Base-by-base conservation (phyloP, 176 grass and related monocot species). In the Rhynchospora breviuscula region DNA sequence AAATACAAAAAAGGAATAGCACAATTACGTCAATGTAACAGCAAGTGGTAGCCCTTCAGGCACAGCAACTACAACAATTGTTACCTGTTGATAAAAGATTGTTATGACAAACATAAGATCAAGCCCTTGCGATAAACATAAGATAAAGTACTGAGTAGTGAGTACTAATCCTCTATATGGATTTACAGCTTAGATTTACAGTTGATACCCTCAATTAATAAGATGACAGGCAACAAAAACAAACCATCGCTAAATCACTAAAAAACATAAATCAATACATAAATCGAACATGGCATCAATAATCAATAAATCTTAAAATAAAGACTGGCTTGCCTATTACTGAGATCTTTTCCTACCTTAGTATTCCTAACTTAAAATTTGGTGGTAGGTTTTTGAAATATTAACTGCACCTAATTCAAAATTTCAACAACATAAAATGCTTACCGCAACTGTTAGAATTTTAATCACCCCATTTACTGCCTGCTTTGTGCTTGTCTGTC, bases 31-130 rank as follows among this genome's bases (percentile, higher is more conserved):
- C 70, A 98, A 91, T n/a, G 96, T 98, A 29, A 98, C 93, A 85
- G 96, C 96, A 88, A 98, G 87, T 51, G 96, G 96, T 70, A 98
- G 80, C 56, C 96, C 96, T 95, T 95, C 93, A 46, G 93, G 96
- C 72, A 95, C 91, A 45, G 93, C 93, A 80, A 98, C 96, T 22
- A 98, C 93, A 62, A 95, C 96, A 65, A 95, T 98, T 10, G 91
- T 95, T 57, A 98, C 96, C 93, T 98, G 80, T 44, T 84, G 58
- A 77, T 74, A 46, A 59, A 11, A 75, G 14, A 48, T 3, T 19
- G 58, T 60, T 59, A 56, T 35, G 57, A 49, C 19, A 67, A 15
- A 82, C 43, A 68, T 17, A 18, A 2, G 14, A 17, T 3, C 7
- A n/a, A 68, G 66, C 35, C 35, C 35, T 40, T 40, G 4, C 2